phyloP scores from a whole-genome alignment of 306 rosid genomes.

The Medicago arabica region DNA sequence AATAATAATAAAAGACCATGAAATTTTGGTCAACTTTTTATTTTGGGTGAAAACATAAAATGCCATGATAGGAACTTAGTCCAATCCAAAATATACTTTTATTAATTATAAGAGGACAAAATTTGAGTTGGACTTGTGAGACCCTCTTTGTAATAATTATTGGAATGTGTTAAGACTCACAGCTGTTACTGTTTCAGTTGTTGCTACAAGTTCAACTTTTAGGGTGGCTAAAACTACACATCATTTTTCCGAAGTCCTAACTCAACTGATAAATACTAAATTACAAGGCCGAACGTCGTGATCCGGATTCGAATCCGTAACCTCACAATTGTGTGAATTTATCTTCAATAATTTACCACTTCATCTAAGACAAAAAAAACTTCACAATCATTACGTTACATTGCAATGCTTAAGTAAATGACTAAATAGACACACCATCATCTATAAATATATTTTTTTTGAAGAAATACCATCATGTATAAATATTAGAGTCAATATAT shows the following conservation, averaged over 20 bases:
- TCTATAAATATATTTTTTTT: no score
- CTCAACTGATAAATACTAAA: no score
- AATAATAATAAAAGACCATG: no score
- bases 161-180: constrained; percentile 16
- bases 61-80: neutral
- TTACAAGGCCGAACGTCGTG: no score
- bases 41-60: neutral
- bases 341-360: no score
- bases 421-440: no score
- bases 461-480: no score
- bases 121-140: constrained; percentile 19
- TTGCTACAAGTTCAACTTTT: constrained; percentile 35
- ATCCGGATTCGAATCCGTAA: no score
- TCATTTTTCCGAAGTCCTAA: no score
- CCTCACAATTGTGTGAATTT: no score
- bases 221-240: neutral
- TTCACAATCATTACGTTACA: neutral
- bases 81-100: constrained; percentile 37
- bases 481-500: no score
- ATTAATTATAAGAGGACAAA: neutral
- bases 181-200: constrained; percentile 27
- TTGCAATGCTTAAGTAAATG: neutral
- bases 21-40: neutral
- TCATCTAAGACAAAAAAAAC: no score
- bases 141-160: constrained; percentile 44